These are phyloP conservation scores for Forsythia viridissima DNA, from an alignment of 257 asterid species.

Conservation along the genomic window DNA sequence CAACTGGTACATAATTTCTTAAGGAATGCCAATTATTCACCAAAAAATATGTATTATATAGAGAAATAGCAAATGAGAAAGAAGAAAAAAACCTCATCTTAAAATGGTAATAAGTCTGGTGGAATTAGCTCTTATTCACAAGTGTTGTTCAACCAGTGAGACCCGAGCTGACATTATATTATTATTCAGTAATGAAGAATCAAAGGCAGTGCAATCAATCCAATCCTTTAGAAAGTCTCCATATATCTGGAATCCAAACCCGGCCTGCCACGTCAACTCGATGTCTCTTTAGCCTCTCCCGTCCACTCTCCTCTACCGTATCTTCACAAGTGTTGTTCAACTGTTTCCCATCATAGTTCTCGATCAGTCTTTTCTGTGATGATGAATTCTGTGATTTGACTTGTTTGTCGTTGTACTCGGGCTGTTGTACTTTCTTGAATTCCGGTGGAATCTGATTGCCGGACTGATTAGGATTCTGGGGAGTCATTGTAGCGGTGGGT, in stretches of 20 bases:
- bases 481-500: background rate
- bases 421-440: background rate
- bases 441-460: background rate
- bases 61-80: too few species aligned
- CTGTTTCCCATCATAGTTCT: background rate
- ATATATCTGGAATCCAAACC: constrained; percentile 85
- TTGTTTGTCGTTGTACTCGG: background rate
- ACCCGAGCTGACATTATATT: constrained; percentile 61
- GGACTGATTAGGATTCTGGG: background rate
- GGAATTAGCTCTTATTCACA: constrained; percentile 35
- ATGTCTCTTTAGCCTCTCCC: constrained; percentile 78
- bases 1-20: background rate
- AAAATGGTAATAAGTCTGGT: constrained; percentile 12
- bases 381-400: too few species aligned
- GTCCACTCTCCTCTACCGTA: constrained; percentile 31
- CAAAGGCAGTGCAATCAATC: constrained; percentile 71
- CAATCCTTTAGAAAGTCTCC: constrained; percentile 73
- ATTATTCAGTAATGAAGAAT: constrained; percentile 47
- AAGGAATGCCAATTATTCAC: background rate
- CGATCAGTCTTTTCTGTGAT: background rate
- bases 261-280: constrained; percentile 73
- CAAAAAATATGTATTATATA: too few species aligned
- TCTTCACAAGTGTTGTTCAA: constrained; percentile 7
- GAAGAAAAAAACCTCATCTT: too few species aligned
- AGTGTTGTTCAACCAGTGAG: constrained; percentile 52